Percentiles rank a stretch among this genome's conserved stretches.
Evolutionary conservation across 768 basidiomycete genomes (phyloP).

Genomic region (Termitomyces titanicus): DNA sequence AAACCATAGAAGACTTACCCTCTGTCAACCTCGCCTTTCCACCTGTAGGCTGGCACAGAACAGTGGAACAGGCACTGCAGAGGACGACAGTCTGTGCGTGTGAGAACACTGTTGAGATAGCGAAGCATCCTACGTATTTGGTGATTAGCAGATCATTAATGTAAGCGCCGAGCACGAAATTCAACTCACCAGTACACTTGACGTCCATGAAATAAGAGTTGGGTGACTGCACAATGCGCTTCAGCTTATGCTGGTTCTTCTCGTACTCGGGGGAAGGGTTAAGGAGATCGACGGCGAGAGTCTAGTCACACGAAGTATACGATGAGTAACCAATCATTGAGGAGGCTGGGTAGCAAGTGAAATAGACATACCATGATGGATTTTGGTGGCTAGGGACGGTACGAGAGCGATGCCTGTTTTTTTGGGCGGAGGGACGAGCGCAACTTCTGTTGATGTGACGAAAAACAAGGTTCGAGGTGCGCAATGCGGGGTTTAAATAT

Average conservation of each 20-base stretch:
- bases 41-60: constrained; percentile 97
- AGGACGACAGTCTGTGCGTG: constrained; percentile 98
- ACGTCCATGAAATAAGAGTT: constrained; percentile 99
- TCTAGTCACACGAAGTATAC: constrained; percentile 36
- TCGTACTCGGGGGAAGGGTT: constrained; percentile 89
- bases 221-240: constrained; percentile 97
- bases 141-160: constrained; percentile 11
- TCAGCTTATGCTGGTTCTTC: constrained; percentile 95
- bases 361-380: constrained; percentile 27
- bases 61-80: constrained; percentile 88
- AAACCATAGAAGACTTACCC: constrained; percentile 51
- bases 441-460: constrained; percentile 35
- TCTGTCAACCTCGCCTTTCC: constrained; percentile 98
- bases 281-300: constrained; percentile 97
- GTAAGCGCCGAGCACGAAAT: neutral
- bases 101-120: constrained; percentile 97
- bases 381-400: constrained; percentile 20
- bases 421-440: constrained; percentile 25
- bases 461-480: constrained; percentile 37
- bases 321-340: neutral
- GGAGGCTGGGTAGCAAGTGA: neutral
- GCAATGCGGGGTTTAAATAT: constrained; percentile 26
- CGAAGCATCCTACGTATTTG: constrained; percentile 76
- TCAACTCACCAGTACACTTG: constrained; percentile 88
- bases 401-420: constrained; percentile 25